Evolutionary conservation across 2,329 filamentous ascomycete species (phyloP), one percentile per base, ranked within the genome.

Genomic region (Alternaria arborescens): DNA sequence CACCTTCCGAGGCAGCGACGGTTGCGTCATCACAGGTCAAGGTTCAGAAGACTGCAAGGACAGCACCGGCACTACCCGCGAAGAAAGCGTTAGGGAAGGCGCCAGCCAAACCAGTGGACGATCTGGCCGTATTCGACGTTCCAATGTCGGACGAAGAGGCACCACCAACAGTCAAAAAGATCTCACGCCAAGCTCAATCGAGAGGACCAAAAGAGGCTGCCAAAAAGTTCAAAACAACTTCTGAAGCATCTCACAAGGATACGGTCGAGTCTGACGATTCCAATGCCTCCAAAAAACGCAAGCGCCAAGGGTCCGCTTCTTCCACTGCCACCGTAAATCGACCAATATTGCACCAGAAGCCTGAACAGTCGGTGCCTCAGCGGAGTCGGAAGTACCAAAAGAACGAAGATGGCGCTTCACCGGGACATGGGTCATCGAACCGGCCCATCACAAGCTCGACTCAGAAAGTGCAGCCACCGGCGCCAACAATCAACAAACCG

Each of bases 211-310:
- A 72, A 34, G 55, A 64, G 34, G 22, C 40, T 18, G 44, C n/a
- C 16, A 51, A 55, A 16, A 41, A 36, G 26, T 14, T 51, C 1
- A 42, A 38, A 26, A 36, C 43, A 26, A 8, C 61, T 7, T 55
- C 38, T 5, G 48, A 41, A 18, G 47, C 44, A 5, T 58, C 61
- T 12, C 67, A 60, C 8, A 68, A 63, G 28, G 52, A 58, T 2
- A 59, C 55, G 2, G 52, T 50, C 0, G 71, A 73, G 8, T 73
- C 75, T 2, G 74, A 74, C 51, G 68, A 71, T n/a, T 75, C 76
- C 8, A 71, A 66, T 41, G 56, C 66, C 24, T 69, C 70, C 16
- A 72, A 70, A 34, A 77, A 75, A 59, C 71, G 76, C 18, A 78
- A 77, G 59, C 66, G 76, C 42, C 63, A 65, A 30, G 68, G 58